Base-by-base conservation (phyloP, 805 yeast species). In the Maudiozyma turicensis region DNA sequence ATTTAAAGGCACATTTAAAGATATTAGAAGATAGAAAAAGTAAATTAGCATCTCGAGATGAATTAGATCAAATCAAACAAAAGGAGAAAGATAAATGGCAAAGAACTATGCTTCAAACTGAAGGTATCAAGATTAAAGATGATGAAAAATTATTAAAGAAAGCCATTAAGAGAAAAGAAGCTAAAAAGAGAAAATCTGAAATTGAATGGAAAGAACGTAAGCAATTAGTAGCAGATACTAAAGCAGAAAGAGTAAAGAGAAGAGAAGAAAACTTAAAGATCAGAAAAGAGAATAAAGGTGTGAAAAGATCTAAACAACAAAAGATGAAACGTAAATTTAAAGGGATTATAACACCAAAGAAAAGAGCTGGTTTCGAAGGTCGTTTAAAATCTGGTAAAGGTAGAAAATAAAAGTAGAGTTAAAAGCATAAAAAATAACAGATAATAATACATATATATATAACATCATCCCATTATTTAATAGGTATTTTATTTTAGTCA, bases 321-420 rank as follows among this genome's bases (percentile, higher is more conserved):
- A 84, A 80, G 66, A 80, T 80, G 71, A 70, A 75, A 55, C 78
- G 78, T 64, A 79, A 81, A 60, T 82, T 80, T 64, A 78, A 45
- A n/a, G 82, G 83, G 37, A 67, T 69, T 20, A 73, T 74, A 31
- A 72, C 71, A 48, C 76, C 78, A 52, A 72, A 63, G 55, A 61
- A 63, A 61, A 71, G 93, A 65, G 95, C 96, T n/a, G 97, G 97
- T 0, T 89, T 89, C 64, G 96, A 89, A 72, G 96, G 97, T 28
- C 71, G 77, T 33, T 50, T 64, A 48, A 68, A 67, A 43, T 64
- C 69, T 35, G 64, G 61, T 37, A 63, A 61, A 28, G 42, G 42
- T 26, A 39, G 42, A 39, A 39, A 29, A 30, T 38, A 38, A 31
- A 11, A 43, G 26, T 20, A 20, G 26, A 20, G 26, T 20, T 20